A percentile compares a stretch with the other conserved stretches of the same genome.
These are phyloP conservation scores for Nicotiana otophora DNA, from an alignment of 257 asterid genomes.

Conservation along the genomic window DNA sequence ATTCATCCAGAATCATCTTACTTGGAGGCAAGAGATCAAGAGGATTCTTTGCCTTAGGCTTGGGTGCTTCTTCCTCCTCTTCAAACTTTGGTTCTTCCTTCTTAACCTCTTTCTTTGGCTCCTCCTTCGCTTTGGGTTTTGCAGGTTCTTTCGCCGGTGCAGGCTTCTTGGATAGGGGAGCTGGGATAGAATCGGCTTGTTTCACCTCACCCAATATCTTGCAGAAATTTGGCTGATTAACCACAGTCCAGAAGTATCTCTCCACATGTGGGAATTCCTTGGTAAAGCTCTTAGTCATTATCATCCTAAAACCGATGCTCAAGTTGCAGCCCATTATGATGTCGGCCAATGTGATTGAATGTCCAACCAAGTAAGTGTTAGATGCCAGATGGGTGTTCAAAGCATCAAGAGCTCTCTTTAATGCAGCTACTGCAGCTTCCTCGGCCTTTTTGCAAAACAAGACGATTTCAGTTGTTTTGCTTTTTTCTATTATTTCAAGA, in stretches of 20 bases:
- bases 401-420: constrained; percentile 69
- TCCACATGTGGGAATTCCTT: constrained; percentile 85
- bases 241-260: constrained; percentile 81
- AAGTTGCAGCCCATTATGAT: constrained; percentile 58
- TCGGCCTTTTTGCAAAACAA: constrained; percentile 45
- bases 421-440: constrained; percentile 51
- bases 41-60: constrained; percentile 88
- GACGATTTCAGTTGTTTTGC: not conserved
- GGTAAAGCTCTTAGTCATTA: constrained; percentile 74
- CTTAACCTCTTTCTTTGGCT: constrained; percentile 53
- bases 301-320: constrained; percentile 22
- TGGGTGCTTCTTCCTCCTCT: constrained; percentile 73
- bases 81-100: constrained; percentile 48
- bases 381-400: constrained; percentile 72
- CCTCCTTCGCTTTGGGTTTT: constrained; percentile 60
- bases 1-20: constrained; percentile 74
- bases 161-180: constrained; percentile 74
- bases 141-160: constrained; percentile 56
- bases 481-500: not conserved
- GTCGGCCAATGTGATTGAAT: constrained; percentile 76
- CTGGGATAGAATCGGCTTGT: constrained; percentile 56
- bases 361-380: constrained; percentile 79
- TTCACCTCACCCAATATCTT: constrained; percentile 56
- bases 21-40: constrained; percentile 94
- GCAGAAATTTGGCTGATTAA: constrained; percentile 75